phyloP scores from a whole-genome alignment of 2,329 filamentous ascomycete species.

The Trichoderma sp. region DNA sequence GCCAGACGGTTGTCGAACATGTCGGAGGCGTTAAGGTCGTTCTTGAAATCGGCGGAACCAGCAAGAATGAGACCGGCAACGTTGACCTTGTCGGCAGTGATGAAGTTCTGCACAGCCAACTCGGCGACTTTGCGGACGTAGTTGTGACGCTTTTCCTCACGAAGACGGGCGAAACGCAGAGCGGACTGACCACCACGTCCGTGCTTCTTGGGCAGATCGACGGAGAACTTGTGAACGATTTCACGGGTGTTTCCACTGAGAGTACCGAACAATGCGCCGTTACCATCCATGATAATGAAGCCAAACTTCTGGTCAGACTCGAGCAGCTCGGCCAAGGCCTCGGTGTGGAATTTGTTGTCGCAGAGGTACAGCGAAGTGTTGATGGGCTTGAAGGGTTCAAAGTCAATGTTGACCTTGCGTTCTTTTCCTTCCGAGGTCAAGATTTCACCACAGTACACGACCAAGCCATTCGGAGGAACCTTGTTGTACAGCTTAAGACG shows the following conservation, averaged over 20 bases:
- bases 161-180: conserved; percentile 97
- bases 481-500: conserved; percentile 99
- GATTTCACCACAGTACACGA: conserved; percentile 99
- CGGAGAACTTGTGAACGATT: conserved; percentile 95
- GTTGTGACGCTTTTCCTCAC: conserved; percentile 99
- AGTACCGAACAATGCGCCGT: conserved; percentile 95
- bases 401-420: conserved; percentile 99
- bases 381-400: conserved; percentile 99
- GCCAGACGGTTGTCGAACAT: conserved; percentile 92
- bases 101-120: conserved; percentile 97
- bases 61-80: conserved; percentile 93
- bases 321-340: conserved; percentile 92
- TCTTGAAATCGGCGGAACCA: conserved; percentile 99
- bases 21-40: conserved; percentile 95
- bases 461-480: conserved; percentile 94
- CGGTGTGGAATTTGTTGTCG: conserved; percentile 99
- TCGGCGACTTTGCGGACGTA: conserved; percentile 99
- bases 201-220: conserved; percentile 99
- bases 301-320: conserved; percentile 99
- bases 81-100: conserved; percentile 97
- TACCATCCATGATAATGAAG: conserved; percentile 99
- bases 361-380: conserved; percentile 99
- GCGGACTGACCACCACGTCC: conserved; percentile 99
- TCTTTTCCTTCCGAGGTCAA: conserved; percentile 98
- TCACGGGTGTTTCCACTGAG: conserved; percentile 97